A percentile compares a stretch with the other conserved stretches of the same genome.
Evolutionary conservation across 2,329 filamentous ascomycete species (phyloP).

Genomic region (Neodidymelliopsis sp.): DNA sequence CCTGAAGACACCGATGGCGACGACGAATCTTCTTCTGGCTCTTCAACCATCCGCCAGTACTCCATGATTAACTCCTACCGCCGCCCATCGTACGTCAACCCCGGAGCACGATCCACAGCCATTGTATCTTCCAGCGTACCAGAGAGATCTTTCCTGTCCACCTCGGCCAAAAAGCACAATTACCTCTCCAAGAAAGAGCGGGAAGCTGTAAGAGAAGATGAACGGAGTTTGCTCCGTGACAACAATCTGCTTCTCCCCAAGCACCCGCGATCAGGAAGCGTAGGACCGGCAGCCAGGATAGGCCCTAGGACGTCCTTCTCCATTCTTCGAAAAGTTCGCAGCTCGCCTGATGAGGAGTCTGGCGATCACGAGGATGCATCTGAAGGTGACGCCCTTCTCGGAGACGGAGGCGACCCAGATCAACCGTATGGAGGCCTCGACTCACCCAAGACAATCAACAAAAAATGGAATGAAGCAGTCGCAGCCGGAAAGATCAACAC

Average conservation of each 20-base stretch:
- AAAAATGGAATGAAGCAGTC: constrained; percentile 72
- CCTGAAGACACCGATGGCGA: constrained; percentile 58
- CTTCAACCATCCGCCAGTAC: constrained; percentile 55
- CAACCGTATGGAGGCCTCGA: constrained; percentile 57
- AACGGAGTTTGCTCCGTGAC: constrained; percentile 65
- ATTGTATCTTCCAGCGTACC: constrained; percentile 66
- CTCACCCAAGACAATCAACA: constrained; percentile 55
- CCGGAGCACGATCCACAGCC: constrained; percentile 73
- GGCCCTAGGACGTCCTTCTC: constrained; percentile 40
- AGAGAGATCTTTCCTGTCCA: constrained; percentile 42
- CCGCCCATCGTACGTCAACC: constrained; percentile 78
- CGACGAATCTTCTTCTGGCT: constrained; percentile 57
- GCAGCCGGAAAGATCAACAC: constrained; percentile 81
- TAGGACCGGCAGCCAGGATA: constrained; percentile 36
- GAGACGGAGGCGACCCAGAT: constrained; percentile 43
- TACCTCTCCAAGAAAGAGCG: constrained; percentile 61
- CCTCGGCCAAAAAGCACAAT: constrained; percentile 46
- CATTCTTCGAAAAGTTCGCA: constrained; percentile 39
- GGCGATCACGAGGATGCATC: constrained; percentile 27
- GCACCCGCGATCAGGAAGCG: constrained; percentile 51
- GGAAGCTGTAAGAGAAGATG: constrained; percentile 62
- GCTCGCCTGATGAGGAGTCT: constrained; percentile 44
- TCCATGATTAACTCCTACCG: constrained; percentile 73
- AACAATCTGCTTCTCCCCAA: constrained; percentile 66
- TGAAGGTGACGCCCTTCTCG: constrained; percentile 60